A percentile compares a stretch with the other conserved stretches of the same genome.
Conservation (phyloP, 202 grass and related monocot species). For the Zoysia matrella region DNA sequence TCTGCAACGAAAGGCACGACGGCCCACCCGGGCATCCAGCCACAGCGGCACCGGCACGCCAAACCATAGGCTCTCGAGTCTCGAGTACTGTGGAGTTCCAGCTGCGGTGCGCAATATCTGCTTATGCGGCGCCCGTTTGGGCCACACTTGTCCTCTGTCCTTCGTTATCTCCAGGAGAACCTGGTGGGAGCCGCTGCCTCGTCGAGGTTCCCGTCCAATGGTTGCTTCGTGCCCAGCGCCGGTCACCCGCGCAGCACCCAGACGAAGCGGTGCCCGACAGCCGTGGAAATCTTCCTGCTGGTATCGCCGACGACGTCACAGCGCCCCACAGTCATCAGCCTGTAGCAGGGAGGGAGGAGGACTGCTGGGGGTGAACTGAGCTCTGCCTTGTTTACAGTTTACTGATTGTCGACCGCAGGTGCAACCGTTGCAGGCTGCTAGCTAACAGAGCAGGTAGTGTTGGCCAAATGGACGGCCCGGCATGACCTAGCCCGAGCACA, state of each 20-base stretch:
- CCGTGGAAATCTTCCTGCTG: no score
- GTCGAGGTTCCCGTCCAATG: constrained; percentile 15
- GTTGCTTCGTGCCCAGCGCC: neutral
- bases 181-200: constrained; percentile 25
- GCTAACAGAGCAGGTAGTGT: no score
- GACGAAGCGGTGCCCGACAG: constrained; percentile 33
- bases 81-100: constrained; percentile 50
- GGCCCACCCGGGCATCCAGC: neutral
- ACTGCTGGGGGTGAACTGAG: no score
- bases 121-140: constrained; percentile 48
- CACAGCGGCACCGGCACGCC: constrained; percentile 61
- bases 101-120: constrained; percentile 57
- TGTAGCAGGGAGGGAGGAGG: no score
- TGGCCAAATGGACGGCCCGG: no score
- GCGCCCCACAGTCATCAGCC: constrained; percentile 16
- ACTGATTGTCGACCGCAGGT: no score
- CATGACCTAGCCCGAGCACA: no score
- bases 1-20: no score
- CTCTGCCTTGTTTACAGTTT: no score
- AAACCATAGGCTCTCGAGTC: constrained; percentile 55
- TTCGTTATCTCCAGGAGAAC: constrained; percentile 45
- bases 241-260: constrained; percentile 35
- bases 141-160: constrained; percentile 41
- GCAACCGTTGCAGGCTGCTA: no score
- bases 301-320: neutral